Percentiles rank a stretch among this genome's conserved stretches.
phyloP scores from a whole-genome alignment of 345 rosid genomes.

The Durio zibethinus region DNA sequence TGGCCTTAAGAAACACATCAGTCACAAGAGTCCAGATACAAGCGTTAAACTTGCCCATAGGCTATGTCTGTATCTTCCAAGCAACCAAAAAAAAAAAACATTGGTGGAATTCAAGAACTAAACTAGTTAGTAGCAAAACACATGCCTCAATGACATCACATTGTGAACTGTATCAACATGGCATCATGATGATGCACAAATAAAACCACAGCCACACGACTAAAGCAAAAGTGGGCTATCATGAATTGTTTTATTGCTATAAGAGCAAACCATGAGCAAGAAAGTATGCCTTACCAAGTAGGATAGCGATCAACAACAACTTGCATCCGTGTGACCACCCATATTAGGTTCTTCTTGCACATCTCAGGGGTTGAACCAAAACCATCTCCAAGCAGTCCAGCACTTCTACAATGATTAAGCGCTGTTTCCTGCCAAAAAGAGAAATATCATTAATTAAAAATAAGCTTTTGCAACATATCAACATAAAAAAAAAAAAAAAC shows the following conservation, averaged over 20 bases:
- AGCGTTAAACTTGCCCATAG: neutral
- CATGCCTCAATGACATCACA: neutral
- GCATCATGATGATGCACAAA: neutral
- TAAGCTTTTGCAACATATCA: neutral
- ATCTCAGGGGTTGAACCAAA: constrained; percentile 98
- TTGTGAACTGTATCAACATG: neutral
- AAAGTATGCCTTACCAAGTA: constrained; percentile 63
- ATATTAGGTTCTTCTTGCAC: constrained; percentile 83
- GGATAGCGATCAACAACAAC: constrained; percentile 93
- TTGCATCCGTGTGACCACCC: constrained; percentile 96
- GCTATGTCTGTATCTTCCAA: neutral
- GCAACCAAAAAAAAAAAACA: neutral
- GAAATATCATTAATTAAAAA: constrained; percentile 1
- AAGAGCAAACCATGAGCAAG: neutral
- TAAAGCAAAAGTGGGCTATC: neutral
- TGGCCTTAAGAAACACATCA: neutral
- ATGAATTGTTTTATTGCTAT: neutral
- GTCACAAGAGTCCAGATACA: neutral
- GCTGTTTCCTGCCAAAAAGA: constrained; percentile 77
- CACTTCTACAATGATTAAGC: constrained; percentile 79
- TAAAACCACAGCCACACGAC: neutral
- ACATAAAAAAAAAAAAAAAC: neutral
- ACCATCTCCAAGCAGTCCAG: constrained; percentile 87
- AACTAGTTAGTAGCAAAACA: neutral
- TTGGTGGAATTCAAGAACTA: neutral